Conservation (phyloP, 2,329 filamentous ascomycete species). For the Talaromyces sp. region DNA sequence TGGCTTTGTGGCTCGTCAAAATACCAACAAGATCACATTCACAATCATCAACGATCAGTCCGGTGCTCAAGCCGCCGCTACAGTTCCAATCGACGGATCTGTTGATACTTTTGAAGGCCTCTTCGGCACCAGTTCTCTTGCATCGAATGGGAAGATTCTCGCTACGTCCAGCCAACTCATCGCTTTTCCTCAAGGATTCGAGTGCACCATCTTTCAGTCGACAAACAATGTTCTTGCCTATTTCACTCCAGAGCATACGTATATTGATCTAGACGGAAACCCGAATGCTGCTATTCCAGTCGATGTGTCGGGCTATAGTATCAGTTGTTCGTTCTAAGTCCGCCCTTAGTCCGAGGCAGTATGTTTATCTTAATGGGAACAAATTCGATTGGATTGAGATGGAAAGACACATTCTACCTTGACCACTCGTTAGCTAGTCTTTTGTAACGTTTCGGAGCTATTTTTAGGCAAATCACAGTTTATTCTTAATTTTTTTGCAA, state of each 20-base stretch:
- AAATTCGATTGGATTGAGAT: not conserved
- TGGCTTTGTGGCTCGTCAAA: not conserved
- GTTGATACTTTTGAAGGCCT: not conserved
- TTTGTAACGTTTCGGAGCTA: not conserved
- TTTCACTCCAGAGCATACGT: not conserved
- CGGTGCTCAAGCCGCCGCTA: constrained; percentile 5
- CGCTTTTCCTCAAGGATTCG: constrained; percentile 9
- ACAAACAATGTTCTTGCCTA: not conserved
- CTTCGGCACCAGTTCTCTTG: constrained; percentile 9
- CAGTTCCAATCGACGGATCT: not conserved
- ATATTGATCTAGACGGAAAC: constrained; percentile 11
- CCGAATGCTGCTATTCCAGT: constrained; percentile 4
- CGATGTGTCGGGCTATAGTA: constrained; percentile 7
- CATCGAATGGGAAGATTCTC: not conserved
- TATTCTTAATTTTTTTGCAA: not conserved
- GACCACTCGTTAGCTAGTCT: not conserved
- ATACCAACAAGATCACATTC: constrained; percentile 3
- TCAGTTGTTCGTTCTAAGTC: constrained; percentile 6
- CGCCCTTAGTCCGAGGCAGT: not conserved
- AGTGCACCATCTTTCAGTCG: not conserved
- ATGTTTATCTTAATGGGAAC: too few species aligned
- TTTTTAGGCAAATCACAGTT: not conserved
- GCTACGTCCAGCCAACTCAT: constrained; percentile 8
- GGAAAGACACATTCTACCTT: not conserved
- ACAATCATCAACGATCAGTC: constrained; percentile 11